These are phyloP conservation scores for Tolypocladium capitatum DNA, from an alignment of 2,329 filamentous ascomycete genomes.

Conservation along the genomic window DNA sequence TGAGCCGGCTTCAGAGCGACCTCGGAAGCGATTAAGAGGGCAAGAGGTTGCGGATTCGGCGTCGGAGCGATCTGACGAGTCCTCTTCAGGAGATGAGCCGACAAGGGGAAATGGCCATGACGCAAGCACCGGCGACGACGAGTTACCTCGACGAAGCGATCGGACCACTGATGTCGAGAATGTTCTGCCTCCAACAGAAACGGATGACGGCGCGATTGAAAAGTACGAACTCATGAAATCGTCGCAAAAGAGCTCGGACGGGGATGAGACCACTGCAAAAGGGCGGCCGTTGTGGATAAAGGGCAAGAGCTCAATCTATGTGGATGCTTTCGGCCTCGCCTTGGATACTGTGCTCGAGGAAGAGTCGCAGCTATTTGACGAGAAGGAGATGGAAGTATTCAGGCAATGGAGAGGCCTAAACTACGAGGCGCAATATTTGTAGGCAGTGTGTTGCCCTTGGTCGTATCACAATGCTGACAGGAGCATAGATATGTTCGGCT, in stretches of 20 bases:
- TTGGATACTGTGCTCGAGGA: slow-evolving; percentile 81
- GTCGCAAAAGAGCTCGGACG: slow-evolving; percentile 29
- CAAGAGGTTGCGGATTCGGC: slow-evolving; percentile 11
- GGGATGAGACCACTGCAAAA: slow-evolving; percentile 27
- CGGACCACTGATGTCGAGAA: slow-evolving; percentile 24
- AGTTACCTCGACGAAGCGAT: slow-evolving; percentile 5
- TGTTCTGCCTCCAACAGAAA: slow-evolving; percentile 53
- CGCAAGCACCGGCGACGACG: slow-evolving; percentile 4
- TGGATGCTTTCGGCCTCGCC: slow-evolving; percentile 92
- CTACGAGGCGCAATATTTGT: slow-evolving; percentile 89
- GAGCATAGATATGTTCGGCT: slow-evolving; percentile 69
- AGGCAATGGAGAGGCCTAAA: slow-evolving; percentile 55
- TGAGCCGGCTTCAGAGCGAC: slow-evolving; percentile 8
- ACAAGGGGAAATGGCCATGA: background rate
- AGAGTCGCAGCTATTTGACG: slow-evolving; percentile 76
- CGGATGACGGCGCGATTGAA: slow-evolving; percentile 59
- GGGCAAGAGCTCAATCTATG: slow-evolving; percentile 82
- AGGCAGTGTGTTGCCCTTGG: slow-evolving; percentile 18
- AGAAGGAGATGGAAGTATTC: slow-evolving; percentile 67
- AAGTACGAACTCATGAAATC: slow-evolving; percentile 62
- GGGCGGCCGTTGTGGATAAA: slow-evolving; percentile 43
- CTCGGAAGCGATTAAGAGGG: slow-evolving; percentile 18
- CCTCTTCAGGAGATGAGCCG: background rate
- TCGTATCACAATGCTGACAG: background rate
- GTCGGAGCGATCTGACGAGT: slow-evolving; percentile 8